Evolutionary conservation across 2,329 filamentous ascomycete species (phyloP).

Genomic region (Gaeumannomyces tritici): DNA sequence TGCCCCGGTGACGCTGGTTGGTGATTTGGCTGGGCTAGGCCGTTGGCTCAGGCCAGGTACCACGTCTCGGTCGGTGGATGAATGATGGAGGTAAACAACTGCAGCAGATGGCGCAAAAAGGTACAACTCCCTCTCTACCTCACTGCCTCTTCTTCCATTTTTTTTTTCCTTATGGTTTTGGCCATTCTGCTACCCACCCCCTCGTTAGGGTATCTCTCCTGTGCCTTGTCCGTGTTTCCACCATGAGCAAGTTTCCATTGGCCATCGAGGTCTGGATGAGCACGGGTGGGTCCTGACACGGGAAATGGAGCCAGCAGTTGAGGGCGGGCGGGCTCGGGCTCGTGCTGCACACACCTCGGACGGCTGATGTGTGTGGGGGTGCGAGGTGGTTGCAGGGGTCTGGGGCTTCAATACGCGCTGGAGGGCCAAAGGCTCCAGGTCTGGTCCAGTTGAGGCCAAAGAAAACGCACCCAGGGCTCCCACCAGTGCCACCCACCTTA

Average conservation of each 20-base stretch:
- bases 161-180: constrained; percentile 3
- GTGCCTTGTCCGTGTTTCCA: constrained; percentile 4
- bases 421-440: too few species aligned
- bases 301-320: too few species aligned
- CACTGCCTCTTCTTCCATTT: neutral
- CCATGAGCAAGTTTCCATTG: constrained; percentile 13
- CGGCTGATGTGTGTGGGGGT: too few species aligned
- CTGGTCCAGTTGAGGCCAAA: too few species aligned
- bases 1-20: neutral
- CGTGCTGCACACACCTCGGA: neutral
- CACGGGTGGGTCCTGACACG: neutral
- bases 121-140: neutral
- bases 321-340: too few species aligned
- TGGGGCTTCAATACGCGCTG: too few species aligned
- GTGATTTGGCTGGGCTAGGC: neutral
- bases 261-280: neutral
- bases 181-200: neutral
- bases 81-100: neutral
- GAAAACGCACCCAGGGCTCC: neutral
- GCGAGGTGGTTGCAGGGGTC: too few species aligned
- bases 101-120: neutral
- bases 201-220: neutral
- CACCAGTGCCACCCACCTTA: too few species aligned
- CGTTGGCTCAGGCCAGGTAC: neutral
- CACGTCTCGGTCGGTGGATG: neutral